Evolutionary conservation across 1,139 yeast genomes (phyloP).

Genomic region (Geotrichum bryndzae): DNA sequence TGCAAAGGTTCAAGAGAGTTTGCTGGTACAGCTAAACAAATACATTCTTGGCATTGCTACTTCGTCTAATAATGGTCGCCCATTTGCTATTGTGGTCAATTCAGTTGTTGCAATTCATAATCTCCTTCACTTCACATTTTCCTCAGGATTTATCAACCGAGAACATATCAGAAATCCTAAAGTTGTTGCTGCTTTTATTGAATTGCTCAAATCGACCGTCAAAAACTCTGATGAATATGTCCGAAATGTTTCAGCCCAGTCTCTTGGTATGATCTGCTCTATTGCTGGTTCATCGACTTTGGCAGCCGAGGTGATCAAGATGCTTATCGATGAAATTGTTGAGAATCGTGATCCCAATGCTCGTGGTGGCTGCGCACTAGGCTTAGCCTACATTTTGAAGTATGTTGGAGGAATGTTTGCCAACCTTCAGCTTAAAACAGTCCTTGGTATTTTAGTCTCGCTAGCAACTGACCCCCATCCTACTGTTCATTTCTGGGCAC

Average conservation of each 20-base stretch:
- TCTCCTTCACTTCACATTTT: slow-evolving; percentile 36
- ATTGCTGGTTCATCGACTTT: slow-evolving; percentile 37
- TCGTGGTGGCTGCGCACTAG: slow-evolving; percentile 58
- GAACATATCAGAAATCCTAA: slow-evolving; percentile 24
- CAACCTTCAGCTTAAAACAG: slow-evolving; percentile 37
- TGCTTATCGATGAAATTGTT: slow-evolving; percentile 56
- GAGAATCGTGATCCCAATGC: slow-evolving; percentile 54
- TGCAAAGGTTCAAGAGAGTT: slow-evolving; percentile 76
- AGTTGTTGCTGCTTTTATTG: slow-evolving; percentile 47
- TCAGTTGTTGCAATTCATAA: slow-evolving; percentile 60
- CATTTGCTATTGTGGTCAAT: slow-evolving; percentile 52
- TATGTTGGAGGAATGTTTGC: slow-evolving; percentile 42
- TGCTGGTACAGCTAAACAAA: slow-evolving; percentile 70
- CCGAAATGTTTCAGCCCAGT: slow-evolving; percentile 54
- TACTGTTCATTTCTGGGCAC: slow-evolving; percentile 64
- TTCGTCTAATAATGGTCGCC: slow-evolving; percentile 8
- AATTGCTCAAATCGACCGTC: slow-evolving; percentile 50
- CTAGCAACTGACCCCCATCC: slow-evolving; percentile 80
- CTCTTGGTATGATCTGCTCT: slow-evolving; percentile 57
- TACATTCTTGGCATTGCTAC: slow-evolving; percentile 33
- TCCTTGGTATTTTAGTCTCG: slow-evolving; percentile 54
- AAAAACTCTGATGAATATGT: slow-evolving; percentile 29
- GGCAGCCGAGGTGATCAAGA: slow-evolving; percentile 46
- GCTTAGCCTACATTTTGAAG: slow-evolving; percentile 56
- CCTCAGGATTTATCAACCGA: slow-evolving; percentile 13